Percentiles rank a stretch among this genome's conserved stretches.
Conservation (phyloP, 2,329 filamentous ascomycete genomes). For the Phoma sp. region DNA sequence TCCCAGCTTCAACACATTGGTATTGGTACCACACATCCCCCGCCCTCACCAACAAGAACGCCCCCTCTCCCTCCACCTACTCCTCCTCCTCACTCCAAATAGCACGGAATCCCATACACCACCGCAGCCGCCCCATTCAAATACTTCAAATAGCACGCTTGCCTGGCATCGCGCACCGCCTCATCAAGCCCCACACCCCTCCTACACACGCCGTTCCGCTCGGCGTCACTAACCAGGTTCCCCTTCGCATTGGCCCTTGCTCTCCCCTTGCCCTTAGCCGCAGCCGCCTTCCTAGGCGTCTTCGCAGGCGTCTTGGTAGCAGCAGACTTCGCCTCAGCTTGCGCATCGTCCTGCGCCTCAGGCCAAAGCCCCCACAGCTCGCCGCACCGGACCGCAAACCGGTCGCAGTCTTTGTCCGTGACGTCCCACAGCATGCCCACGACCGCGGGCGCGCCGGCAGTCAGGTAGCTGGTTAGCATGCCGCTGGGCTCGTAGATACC, state of each 20-base stretch:
- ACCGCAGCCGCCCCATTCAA: slow-evolving; percentile 92
- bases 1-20: too few relatives aligned
- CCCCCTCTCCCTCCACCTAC: neutral
- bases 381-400: slow-evolving; percentile 79
- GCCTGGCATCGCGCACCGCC: slow-evolving; percentile 76
- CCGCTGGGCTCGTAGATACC: slow-evolving; percentile 87
- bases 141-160: slow-evolving; percentile 85
- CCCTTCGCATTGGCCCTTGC: slow-evolving; percentile 36
- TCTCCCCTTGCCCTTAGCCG: slow-evolving; percentile 22
- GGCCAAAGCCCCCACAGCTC: slow-evolving; percentile 82
- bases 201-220: slow-evolving; percentile 26
- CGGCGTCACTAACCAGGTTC: slow-evolving; percentile 31
- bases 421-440: slow-evolving; percentile 97
- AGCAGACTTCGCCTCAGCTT: neutral
- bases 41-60: too few relatives aligned
- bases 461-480: slow-evolving; percentile 88
- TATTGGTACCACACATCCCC: too few relatives aligned
- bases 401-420: slow-evolving; percentile 95
- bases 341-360: slow-evolving; percentile 46
- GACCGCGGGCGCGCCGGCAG: slow-evolving; percentile 79
- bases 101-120: slow-evolving; percentile 94
- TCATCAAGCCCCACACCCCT: slow-evolving; percentile 66
- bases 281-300: slow-evolving; percentile 29
- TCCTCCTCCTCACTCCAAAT: slow-evolving; percentile 57
- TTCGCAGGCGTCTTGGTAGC: slow-evolving; percentile 26